Evolutionary conservation across 768 basidiomycete species (phyloP).

Genomic region (Tubosaeta sp.): DNA sequence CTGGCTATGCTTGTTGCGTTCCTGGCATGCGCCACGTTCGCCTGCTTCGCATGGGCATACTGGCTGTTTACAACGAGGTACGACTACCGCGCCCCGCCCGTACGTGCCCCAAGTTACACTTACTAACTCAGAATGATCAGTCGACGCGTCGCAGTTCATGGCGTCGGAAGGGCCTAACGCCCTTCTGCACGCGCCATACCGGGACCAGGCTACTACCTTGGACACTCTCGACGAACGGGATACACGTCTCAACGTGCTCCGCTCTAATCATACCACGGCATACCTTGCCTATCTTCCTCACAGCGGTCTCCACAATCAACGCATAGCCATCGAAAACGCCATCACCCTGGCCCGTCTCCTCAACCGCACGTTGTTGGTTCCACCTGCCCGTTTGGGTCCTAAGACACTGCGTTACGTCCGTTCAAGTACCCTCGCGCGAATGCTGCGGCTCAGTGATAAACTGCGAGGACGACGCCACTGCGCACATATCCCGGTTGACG

Average conservation of each 20-base stretch:
- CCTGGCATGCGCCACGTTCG: slow-evolving; percentile 44
- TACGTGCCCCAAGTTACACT: slow-evolving; percentile 15
- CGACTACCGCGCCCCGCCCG: slow-evolving; percentile 24
- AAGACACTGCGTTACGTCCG: slow-evolving; percentile 57
- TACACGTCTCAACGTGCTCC: slow-evolving; percentile 6
- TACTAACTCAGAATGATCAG: slow-evolving; percentile 17
- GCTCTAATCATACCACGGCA: slow-evolving; percentile 29
- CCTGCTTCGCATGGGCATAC: slow-evolving; percentile 58
- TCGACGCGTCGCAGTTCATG: slow-evolving; percentile 17
- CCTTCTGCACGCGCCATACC: neutral
- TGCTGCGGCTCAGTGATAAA: slow-evolving; percentile 48
- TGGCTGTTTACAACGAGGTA: slow-evolving; percentile 66
- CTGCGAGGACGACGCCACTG: slow-evolving; percentile 49
- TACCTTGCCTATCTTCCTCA: slow-evolving; percentile 79
- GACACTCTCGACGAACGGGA: slow-evolving; percentile 29
- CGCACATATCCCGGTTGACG: slow-evolving; percentile 29
- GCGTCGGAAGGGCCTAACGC: slow-evolving; percentile 1
- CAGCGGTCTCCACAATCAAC: slow-evolving; percentile 83
- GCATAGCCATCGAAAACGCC: slow-evolving; percentile 83
- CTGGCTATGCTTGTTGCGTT: slow-evolving; percentile 43
- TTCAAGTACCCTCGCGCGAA: slow-evolving; percentile 45
- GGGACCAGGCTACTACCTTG: slow-evolving; percentile 11
- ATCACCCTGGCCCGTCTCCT: slow-evolving; percentile 64
- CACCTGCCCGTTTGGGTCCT: slow-evolving; percentile 65
- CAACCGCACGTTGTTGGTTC: slow-evolving; percentile 74